phyloP scores from a whole-genome alignment of 495 filamentous ascomycete genomes.

The Neurospora sp. region DNA sequence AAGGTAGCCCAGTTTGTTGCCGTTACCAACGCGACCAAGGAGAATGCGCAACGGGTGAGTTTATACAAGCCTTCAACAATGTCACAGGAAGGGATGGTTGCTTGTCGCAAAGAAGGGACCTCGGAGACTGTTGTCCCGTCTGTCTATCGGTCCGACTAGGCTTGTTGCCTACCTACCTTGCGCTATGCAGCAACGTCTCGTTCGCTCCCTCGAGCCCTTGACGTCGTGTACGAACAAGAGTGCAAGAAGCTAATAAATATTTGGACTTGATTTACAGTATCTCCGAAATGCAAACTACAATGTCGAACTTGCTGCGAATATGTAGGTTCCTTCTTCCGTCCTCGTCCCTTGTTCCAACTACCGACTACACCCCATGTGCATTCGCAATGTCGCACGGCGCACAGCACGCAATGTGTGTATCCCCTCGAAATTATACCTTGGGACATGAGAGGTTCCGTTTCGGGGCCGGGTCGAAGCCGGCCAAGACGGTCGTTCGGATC shows the following conservation, averaged over 20 bases:
- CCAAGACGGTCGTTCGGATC: background rate
- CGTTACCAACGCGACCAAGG: conserved; percentile 44
- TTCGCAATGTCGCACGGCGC: background rate
- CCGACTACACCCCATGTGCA: background rate
- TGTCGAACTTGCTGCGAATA: conserved; percentile 40
- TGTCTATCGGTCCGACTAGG: conserved; percentile 14
- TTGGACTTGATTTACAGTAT: conserved; percentile 17
- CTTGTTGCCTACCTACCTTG: background rate
- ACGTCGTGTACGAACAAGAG: background rate
- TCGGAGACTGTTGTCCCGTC: background rate
- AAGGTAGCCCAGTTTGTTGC: conserved; percentile 40
- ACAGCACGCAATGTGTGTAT: background rate
- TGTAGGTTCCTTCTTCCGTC: conserved; percentile 29
- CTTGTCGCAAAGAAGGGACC: background rate
- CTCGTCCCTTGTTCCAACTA: background rate
- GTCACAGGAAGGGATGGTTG: background rate
- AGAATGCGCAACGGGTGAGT: conserved; percentile 41
- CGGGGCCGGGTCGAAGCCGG: conserved; percentile 1
- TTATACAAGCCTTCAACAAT: background rate
- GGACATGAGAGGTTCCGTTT: background rate
- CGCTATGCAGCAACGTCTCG: background rate
- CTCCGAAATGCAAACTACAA: conserved; percentile 33
- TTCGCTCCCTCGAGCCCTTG: background rate
- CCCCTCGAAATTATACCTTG: background rate
- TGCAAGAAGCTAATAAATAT: background rate